Conservation (phyloP, 805 yeast species). For the Candida gorgasii region DNA sequence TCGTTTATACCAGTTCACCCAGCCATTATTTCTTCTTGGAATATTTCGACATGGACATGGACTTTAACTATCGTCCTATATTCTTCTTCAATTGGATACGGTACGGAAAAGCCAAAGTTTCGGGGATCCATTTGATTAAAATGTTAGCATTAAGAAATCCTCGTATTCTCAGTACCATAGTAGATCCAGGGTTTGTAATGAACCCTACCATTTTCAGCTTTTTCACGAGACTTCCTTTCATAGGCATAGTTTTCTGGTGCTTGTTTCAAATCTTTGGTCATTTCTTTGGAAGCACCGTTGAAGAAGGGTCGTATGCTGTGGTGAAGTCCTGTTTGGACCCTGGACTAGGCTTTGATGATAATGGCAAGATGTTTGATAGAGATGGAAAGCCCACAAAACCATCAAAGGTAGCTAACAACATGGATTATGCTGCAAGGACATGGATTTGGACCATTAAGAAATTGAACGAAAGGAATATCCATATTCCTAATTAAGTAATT, state of each 20-base stretch:
- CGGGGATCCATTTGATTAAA: constrained; percentile 72
- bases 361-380: constrained; percentile 68
- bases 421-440: constrained; percentile 62
- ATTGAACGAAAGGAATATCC: constrained; percentile 20
- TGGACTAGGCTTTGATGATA: constrained; percentile 49
- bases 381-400: constrained; percentile 56
- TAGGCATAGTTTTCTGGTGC: constrained; percentile 76
- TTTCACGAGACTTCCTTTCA: constrained; percentile 74
- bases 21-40: constrained; percentile 58
- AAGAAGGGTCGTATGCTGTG: constrained; percentile 69
- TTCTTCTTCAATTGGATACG: constrained; percentile 74
- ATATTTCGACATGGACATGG: constrained; percentile 48
- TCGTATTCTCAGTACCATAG: constrained; percentile 58
- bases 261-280: constrained; percentile 68
- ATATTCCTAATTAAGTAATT: constrained; percentile 21
- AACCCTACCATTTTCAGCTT: constrained; percentile 72
- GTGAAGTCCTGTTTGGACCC: constrained; percentile 62
- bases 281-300: constrained; percentile 68
- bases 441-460: constrained; percentile 66
- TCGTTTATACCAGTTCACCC: constrained; percentile 63
- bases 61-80: constrained; percentile 62
- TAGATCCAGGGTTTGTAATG: constrained; percentile 89
- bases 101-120: constrained; percentile 75
- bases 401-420: constrained; percentile 54
- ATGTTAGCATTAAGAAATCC: constrained; percentile 68